phyloP scores from a whole-genome alignment of 129 eudicot genomes.

The Artemisia annua region DNA sequence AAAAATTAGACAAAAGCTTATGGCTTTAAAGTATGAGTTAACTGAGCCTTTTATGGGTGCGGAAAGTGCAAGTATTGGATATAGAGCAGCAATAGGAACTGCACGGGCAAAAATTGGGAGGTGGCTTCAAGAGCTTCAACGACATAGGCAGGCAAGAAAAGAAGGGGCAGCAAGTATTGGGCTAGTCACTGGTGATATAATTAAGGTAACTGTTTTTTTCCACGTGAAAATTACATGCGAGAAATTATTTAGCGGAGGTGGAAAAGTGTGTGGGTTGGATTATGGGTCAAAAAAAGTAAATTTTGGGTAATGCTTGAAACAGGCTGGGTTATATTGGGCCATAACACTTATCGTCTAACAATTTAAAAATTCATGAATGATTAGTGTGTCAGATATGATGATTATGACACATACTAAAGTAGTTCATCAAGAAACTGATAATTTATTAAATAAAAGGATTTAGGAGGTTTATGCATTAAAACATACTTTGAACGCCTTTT shows the following conservation, averaged over 20 bases:
- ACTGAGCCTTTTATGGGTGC: constrained; percentile 58
- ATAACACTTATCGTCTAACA: no score
- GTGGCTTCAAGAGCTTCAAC: constrained; percentile 97
- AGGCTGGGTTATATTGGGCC: no score
- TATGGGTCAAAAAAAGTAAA: no score
- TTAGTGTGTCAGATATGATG: no score
- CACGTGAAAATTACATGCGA: no score
- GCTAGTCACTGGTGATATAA: constrained; percentile 83
- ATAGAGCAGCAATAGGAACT: constrained; percentile 85
- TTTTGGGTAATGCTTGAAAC: no score
- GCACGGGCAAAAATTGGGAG: constrained; percentile 86
- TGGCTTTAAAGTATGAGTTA: constrained; percentile 81
- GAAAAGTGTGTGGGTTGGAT: no score
- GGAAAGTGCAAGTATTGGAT: constrained; percentile 77
- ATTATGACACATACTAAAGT: no score
- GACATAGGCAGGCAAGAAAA: constrained; percentile 89
- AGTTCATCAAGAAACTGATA: neutral
- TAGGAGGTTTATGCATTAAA: neutral
- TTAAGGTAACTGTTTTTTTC: constrained; percentile 52
- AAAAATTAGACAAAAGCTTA: constrained; percentile 83
- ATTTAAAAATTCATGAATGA: no score
- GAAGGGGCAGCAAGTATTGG: constrained; percentile 96
- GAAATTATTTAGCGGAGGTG: no score
- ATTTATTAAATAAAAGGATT: neutral
- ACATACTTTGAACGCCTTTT: neutral